Percentiles rank a stretch among this genome's conserved stretches.
Conservation (phyloP, 2,329 filamentous ascomycete species). For the Penicillium hordei region DNA sequence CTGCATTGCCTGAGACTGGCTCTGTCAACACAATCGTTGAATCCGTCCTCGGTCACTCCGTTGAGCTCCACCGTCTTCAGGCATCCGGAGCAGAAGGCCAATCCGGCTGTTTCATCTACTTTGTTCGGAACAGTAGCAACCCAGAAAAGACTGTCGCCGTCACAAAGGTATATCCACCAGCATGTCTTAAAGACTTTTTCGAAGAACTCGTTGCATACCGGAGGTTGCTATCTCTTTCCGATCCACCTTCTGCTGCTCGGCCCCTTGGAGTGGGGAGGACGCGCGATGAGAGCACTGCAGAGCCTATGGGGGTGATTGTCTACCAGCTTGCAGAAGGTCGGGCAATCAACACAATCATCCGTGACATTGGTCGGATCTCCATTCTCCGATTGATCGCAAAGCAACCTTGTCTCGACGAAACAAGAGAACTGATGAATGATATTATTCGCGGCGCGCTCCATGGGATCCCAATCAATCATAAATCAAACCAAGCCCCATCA, state of each 20-base stretch:
- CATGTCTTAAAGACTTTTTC: slow-evolving; percentile 1
- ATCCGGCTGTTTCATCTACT: slow-evolving; percentile 2
- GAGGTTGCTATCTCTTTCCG: background rate
- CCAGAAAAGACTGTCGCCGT: background rate
- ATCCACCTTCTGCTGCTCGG: background rate
- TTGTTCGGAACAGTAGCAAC: background rate
- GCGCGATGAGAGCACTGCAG: background rate
- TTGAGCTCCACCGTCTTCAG: slow-evolving; percentile 2
- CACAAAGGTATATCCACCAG: background rate
- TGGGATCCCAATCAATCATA: background rate
- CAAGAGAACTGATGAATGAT: slow-evolving; percentile 1
- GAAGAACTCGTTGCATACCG: slow-evolving; percentile 2
- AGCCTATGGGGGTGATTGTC: slow-evolving; percentile 2
- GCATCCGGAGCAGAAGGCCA: slow-evolving; percentile 3
- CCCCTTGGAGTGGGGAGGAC: slow-evolving; percentile 1
- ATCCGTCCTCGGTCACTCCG: slow-evolving; percentile 1
- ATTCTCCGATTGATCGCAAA: background rate
- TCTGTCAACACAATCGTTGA: background rate
- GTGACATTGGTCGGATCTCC: slow-evolving; percentile 1
- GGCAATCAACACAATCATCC: slow-evolving; percentile 3
- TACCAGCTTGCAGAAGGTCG: background rate
- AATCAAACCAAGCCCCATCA: background rate
- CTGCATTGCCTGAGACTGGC: background rate
- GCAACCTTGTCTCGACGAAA: background rate
- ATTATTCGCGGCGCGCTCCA: slow-evolving; percentile 1